phyloP scores from a whole-genome alignment of 495 filamentous ascomycete species.

The Sporormia fimetaria region DNA sequence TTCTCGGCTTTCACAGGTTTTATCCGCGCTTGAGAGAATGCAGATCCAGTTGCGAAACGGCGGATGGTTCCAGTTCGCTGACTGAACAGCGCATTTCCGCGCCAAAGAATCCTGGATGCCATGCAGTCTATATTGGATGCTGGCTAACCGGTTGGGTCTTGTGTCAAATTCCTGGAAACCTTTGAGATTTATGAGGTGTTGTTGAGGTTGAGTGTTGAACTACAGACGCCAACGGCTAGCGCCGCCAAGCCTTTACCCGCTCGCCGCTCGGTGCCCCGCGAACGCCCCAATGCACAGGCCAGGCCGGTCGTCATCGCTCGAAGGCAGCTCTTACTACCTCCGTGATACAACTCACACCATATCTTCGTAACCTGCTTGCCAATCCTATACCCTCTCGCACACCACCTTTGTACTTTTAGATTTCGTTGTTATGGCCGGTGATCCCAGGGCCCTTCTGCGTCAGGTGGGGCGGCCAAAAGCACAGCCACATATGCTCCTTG shows the following conservation, averaged over 20 bases:
- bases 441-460: conserved; percentile 48
- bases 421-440: conserved; percentile 33
- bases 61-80: background rate
- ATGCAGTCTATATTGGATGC: no score
- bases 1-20: conserved; percentile 21
- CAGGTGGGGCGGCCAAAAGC: conserved; percentile 35
- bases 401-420: no score
- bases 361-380: no score
- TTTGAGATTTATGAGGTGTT: conserved; percentile 16
- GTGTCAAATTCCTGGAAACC: background rate
- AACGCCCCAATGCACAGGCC: conserved; percentile 6
- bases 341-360: no score
- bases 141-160: no score
- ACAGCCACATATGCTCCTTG: conserved; percentile 4
- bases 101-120: no score
- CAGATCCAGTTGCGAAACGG: background rate
- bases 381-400: no score
- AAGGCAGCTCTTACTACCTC: no score
- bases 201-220: conserved; percentile 13
- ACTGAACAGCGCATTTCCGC: background rate
- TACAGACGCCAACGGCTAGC: conserved; percentile 1
- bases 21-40: background rate
- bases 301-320: conserved; percentile 19
- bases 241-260: conserved; percentile 18
- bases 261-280: background rate